A percentile compares a stretch with the other conserved stretches of the same genome.
Evolutionary conservation across 2,329 filamentous ascomycete genomes (phyloP).

Genomic region (Colletotrichum endophyticum): DNA sequence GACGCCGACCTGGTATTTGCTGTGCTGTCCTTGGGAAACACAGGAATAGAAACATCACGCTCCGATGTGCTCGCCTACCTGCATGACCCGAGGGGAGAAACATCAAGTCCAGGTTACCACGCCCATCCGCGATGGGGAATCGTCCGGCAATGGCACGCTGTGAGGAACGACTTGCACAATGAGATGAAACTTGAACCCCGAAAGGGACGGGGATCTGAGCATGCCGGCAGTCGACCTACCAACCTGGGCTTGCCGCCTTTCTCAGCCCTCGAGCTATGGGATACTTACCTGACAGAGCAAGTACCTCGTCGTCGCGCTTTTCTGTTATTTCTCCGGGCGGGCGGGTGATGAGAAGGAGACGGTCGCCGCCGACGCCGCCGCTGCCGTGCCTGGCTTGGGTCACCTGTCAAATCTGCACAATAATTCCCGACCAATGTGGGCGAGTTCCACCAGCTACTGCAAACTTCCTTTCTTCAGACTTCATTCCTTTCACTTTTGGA

Average conservation of each 20-base stretch:
- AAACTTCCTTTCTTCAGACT: background rate
- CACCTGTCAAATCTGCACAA: slow-evolving; percentile 17
- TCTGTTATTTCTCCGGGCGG: background rate
- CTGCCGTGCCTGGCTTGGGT: background rate
- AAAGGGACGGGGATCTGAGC: slow-evolving; percentile 8
- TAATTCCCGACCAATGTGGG: slow-evolving; percentile 13
- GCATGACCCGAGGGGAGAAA: slow-evolving; percentile 4
- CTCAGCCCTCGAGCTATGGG: background rate
- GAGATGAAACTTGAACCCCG: slow-evolving; percentile 19
- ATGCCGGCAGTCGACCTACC: slow-evolving; percentile 15
- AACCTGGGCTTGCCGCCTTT: background rate
- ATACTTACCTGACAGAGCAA: background rate
- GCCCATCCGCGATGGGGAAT: slow-evolving; percentile 1
- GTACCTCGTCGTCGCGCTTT: background rate
- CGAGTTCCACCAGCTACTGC: slow-evolving; percentile 12
- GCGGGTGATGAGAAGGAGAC: background rate
- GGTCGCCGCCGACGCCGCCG: slow-evolving; percentile 3
- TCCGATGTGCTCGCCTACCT: background rate
- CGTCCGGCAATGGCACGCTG: slow-evolving; percentile 17
- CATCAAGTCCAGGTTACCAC: background rate
- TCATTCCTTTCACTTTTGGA: background rate
- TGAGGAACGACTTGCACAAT: slow-evolving; percentile 15
- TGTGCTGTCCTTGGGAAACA: background rate
- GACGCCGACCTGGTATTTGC: slow-evolving; percentile 5
- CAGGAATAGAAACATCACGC: slow-evolving; percentile 20